These are phyloP conservation scores for Malania oleifera DNA, from an alignment of 164 flowering plant species.

Conservation along the genomic window DNA sequence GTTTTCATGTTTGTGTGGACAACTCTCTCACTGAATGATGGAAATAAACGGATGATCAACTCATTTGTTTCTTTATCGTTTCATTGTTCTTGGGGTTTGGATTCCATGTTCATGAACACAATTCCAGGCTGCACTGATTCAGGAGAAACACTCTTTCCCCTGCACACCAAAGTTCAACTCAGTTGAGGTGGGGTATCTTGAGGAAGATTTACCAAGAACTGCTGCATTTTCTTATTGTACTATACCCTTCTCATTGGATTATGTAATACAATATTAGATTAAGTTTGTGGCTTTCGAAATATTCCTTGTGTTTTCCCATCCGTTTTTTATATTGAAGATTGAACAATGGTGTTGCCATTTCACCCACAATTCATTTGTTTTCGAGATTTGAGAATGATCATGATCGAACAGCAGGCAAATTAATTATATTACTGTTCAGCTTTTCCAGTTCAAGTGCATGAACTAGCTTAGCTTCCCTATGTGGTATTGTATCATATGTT, in stretches of 20 bases:
- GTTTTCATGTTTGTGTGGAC: constrained; percentile 23
- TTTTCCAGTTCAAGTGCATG: background rate
- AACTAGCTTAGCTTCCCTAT: too few species aligned
- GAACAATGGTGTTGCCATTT: too few species aligned
- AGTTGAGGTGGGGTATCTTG: background rate
- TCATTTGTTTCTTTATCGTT: background rate
- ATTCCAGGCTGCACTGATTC: constrained; percentile 1
- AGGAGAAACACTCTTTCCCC: background rate
- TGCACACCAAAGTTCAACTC: background rate
- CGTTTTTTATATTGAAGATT: too few species aligned
- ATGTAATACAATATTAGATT: background rate
- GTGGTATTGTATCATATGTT: too few species aligned
- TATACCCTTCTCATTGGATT: background rate
- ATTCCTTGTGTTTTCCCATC: background rate
- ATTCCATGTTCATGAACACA: background rate
- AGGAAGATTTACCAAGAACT: background rate
- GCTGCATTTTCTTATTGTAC: background rate
- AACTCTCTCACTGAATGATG: constrained; percentile 13
- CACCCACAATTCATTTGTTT: too few species aligned
- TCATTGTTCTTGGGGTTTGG: background rate
- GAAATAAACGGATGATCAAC: too few species aligned
- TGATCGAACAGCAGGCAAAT: too few species aligned
- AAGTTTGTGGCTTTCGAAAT: background rate
- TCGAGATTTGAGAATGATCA: too few species aligned
- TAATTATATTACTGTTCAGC: too few species aligned